phyloP scores from a whole-genome alignment of 2,329 filamentous ascomycete species.

The Verruconis gallopava region DNA sequence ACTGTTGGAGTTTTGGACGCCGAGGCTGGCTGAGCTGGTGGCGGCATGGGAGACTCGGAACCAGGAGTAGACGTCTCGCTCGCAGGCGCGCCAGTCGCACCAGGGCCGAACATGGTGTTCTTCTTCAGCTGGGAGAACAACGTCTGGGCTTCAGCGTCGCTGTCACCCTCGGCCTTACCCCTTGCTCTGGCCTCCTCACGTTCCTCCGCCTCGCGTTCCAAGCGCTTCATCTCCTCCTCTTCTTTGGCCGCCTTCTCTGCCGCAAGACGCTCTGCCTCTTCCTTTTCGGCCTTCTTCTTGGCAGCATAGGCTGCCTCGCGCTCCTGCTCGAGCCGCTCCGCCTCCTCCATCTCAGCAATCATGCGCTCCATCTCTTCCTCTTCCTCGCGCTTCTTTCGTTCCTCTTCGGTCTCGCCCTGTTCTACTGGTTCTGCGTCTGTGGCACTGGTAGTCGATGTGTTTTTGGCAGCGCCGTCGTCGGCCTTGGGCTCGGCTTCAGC shows the following conservation, averaged over 20 bases:
- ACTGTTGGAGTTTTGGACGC: constrained; percentile 12
- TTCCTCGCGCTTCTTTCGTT: constrained; percentile 16
- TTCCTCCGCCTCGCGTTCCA: constrained; percentile 36
- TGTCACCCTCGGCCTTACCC: constrained; percentile 19
- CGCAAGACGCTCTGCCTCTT: constrained; percentile 42
- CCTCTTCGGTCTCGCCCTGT: constrained; percentile 15
- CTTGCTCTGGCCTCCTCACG: constrained; percentile 31
- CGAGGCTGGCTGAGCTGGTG: constrained; percentile 35
- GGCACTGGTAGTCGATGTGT: too few relatives aligned
- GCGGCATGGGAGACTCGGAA: constrained; percentile 29
- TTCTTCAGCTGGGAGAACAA: constrained; percentile 37
- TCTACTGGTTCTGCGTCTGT: too few relatives aligned
- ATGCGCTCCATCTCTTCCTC: constrained; percentile 11
- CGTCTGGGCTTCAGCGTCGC: constrained; percentile 25
- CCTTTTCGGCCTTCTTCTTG: constrained; percentile 63
- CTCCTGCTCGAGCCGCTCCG: constrained; percentile 22
- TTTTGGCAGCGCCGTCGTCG: constrained; percentile 14
- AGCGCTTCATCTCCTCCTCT: constrained; percentile 39
- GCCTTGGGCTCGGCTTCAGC: constrained; percentile 23
- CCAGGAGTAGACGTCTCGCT: constrained; percentile 24
- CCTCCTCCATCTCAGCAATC: constrained; percentile 13
- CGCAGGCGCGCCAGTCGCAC: constrained; percentile 20
- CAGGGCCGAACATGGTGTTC: constrained; percentile 33
- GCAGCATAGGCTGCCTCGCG: constrained; percentile 27
- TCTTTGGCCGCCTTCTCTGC: constrained; percentile 37